Conservation (phyloP, 371 early-diverging fungal genomes). For the Coemansia sp. region DNA sequence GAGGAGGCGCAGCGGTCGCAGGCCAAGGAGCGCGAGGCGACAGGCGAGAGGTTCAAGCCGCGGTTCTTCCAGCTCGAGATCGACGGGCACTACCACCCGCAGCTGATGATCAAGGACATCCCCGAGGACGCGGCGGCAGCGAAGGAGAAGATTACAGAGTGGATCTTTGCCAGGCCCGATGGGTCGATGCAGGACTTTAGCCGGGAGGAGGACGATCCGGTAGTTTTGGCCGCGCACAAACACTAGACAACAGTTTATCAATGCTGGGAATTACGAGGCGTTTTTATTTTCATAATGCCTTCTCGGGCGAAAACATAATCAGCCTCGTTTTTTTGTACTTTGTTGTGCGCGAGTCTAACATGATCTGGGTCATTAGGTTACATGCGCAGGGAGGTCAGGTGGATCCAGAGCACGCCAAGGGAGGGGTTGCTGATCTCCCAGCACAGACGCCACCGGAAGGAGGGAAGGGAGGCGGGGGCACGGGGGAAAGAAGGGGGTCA, state of each 20-base stretch:
- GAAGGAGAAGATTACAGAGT: constrained; percentile 20
- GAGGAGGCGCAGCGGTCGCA: constrained; percentile 81
- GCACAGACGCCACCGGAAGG: no score
- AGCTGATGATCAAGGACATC: constrained; percentile 31
- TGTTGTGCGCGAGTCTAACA: neutral
- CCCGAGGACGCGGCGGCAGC: constrained; percentile 32
- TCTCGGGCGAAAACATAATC: no score
- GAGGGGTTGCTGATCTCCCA: no score
- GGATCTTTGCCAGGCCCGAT: constrained; percentile 42
- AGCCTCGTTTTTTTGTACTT: neutral
- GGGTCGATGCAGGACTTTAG: constrained; percentile 33
- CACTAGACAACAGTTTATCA: neutral
- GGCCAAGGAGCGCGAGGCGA: constrained; percentile 63
- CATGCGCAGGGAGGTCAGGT: no score
- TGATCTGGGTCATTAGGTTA: no score
- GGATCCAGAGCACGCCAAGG: no score
- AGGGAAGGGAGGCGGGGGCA: no score
- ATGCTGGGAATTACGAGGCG: no score
- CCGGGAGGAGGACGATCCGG: constrained; percentile 18
- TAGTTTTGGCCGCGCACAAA: constrained; percentile 2
- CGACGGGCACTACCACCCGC: constrained; percentile 47
- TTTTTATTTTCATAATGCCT: no score
- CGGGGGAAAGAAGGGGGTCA: no score
- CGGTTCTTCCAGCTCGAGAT: constrained; percentile 56
- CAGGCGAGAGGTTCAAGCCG: constrained; percentile 54